Percentiles rank a stretch among this genome's conserved stretches.
Evolutionary conservation across 108 stramenopile genomes (phyloP).

Genomic region (Cyclostephanos tholiformis): DNA sequence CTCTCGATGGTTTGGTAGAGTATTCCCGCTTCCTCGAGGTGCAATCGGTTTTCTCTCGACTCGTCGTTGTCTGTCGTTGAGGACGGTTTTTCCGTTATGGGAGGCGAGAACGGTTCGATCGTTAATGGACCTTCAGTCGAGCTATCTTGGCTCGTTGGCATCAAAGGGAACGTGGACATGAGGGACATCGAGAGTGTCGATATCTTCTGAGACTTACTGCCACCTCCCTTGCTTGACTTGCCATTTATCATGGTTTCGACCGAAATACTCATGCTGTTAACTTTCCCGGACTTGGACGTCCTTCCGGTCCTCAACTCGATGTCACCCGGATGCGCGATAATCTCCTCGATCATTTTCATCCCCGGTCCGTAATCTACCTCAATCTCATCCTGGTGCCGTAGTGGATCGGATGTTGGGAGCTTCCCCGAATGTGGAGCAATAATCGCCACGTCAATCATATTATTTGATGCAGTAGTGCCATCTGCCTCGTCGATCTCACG

Average conservation of each 20-base stretch:
- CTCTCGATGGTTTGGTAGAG: conserved; percentile 5
- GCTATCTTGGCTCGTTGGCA: too few relatives aligned
- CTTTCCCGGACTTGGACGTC: not conserved
- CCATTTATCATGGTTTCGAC: not conserved
- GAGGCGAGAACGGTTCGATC: not conserved
- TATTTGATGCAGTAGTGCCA: too few relatives aligned
- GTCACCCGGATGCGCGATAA: not conserved
- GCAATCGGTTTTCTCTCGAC: not conserved
- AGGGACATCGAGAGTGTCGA: not conserved
- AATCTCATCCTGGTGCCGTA: not conserved
- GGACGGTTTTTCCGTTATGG: not conserved
- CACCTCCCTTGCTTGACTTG: not conserved
- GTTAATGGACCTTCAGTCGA: too few relatives aligned
- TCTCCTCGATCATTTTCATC: not conserved
- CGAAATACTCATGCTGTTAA: not conserved
- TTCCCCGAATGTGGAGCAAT: too few relatives aligned
- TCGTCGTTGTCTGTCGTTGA: not conserved
- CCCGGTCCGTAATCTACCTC: not conserved
- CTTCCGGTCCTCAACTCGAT: not conserved
- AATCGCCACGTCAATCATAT: too few relatives aligned
- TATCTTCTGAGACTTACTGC: not conserved
- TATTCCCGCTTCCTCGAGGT: conserved; percentile 6
- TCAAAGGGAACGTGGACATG: too few relatives aligned
- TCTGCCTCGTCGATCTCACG: too few relatives aligned
- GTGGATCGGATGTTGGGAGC: too few relatives aligned